Evolutionary conservation across 495 filamentous ascomycete species (phyloP), one percentile per base, ranked within the genome.

Genomic region (Mytilinidion resinicola): DNA sequence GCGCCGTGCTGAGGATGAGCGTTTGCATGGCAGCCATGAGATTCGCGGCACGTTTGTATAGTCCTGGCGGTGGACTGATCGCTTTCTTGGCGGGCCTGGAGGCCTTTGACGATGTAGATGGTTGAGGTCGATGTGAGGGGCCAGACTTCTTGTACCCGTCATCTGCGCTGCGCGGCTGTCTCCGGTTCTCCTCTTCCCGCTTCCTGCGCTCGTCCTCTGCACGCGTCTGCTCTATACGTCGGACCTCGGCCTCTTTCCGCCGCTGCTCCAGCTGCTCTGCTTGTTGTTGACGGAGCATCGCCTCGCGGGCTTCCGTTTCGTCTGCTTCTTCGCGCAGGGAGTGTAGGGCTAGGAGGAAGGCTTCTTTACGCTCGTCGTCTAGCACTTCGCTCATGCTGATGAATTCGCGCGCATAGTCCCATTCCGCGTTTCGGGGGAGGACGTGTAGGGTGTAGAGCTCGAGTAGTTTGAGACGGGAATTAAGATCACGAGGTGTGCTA

Each of bases 361-460:
- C 83, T 49, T 96, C 93, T 69, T 88, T 85, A 36, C 88, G 81
- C 69, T 97, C 93, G 55, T 97, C 92, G 69, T 96, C 93, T 0
- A 98, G 82, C 20, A 93, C 81, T 38, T 90, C 82, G 66, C 82
- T 90, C 59, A 90, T 77, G 56, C 77, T 84, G 56, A 97, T 91
- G 74, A 97, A 97, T 62, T 93, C 87, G 25, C 80, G 78, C 0
- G 93, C 90, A 67, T 96, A 96, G 43, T 92, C 87, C 93, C 95
- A 98, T 74, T 97, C 90, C 36, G 85, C 83, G 64, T 95, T 96
- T 39, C 87, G 80, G 14, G 90, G 85, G 14, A 98, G 83, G 17
- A 97, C 89, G 72, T 97, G 93, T 5, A 98, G 78, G 4, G 88
- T 91, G 64, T 95, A 98, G 0, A 98, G 78, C 73, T 98, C 95